Percentiles rank a stretch among this genome's conserved stretches.
Evolutionary conservation across 768 basidiomycete species (phyloP).

Genomic region (Tylopilus cervinicoccineus): DNA sequence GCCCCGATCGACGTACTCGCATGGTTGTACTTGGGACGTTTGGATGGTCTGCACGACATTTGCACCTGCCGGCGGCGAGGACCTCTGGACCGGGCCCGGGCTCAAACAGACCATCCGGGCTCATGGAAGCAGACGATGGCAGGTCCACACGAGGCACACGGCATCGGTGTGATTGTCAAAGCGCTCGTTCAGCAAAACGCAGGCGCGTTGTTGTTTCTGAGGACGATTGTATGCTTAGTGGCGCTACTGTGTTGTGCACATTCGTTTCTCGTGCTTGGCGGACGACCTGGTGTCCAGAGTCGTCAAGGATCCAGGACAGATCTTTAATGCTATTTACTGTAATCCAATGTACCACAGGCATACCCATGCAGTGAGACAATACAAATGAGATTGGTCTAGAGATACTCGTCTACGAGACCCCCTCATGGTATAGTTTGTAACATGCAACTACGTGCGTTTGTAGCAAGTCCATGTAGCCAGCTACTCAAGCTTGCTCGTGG

Average conservation of each 20-base stretch:
- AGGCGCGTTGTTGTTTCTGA: constrained; percentile 9
- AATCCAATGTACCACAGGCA: neutral
- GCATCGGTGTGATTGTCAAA: constrained; percentile 16
- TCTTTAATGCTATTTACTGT: neutral
- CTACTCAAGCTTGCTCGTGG: constrained; percentile 25
- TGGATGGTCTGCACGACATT: too few relatives aligned
- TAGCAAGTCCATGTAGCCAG: constrained; percentile 30
- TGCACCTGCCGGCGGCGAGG: neutral
- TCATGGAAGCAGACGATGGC: neutral
- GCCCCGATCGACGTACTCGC: too few relatives aligned
- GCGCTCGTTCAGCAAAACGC: constrained; percentile 15
- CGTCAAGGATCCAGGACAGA: neutral
- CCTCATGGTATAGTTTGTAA: neutral
- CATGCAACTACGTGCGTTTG: constrained; percentile 7
- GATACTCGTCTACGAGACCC: neutral
- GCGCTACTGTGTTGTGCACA: constrained; percentile 2
- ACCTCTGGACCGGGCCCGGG: neutral
- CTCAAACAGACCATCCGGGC: neutral
- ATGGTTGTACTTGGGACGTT: too few relatives aligned
- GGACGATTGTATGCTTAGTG: constrained; percentile 1
- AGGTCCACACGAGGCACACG: constrained; percentile 12
- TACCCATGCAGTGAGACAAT: neutral
- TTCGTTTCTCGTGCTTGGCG: constrained; percentile 2
- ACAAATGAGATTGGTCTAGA: constrained; percentile 3
- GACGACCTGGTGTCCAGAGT: neutral